Base-by-base conservation (phyloP, 805 yeast genomes). In the Cyberlindnera americana region DNA sequence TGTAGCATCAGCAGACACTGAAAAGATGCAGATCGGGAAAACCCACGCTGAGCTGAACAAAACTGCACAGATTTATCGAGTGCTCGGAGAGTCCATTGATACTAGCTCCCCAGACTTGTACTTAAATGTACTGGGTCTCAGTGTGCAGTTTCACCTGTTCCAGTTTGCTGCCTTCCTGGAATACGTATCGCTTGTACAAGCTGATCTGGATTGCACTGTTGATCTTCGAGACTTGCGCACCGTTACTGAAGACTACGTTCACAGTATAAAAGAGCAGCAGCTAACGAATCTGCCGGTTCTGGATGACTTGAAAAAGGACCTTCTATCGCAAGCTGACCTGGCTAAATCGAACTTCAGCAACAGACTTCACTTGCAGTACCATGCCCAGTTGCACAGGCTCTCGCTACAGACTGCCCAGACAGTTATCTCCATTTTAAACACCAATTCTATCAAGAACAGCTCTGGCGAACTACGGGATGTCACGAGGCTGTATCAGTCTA, bases 261-360 rank as follows among this genome's bases (percentile, higher is more conserved):
- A 43, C 27, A 38, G 26, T 21, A 29, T 44, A 17, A 40, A 41
- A 16, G 52, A 48, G 19, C 40, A 43, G 21, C 44, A 43, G 10
- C 39, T 36, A 10, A 34, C 38, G 21, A 25, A 27, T n/a, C 5
- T 40, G 6, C 45, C 47, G 4, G 19, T 32, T 27, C 15, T 40
- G 9, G 17, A 31, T 1, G 40, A 29, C 2, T 2, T 37, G 7
- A 10, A 19, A 14, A 13, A 5, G 3, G 15, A 11, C 8, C 31
- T 37, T 6, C 14, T 19, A 5, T 18, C 22, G 2, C 35, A 32
- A 19, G 12, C 30, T 8, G 33, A 33, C 7, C 5, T 22, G 2
- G 11, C 16, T 6, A 21, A 19, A 14, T 29, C 39, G 5, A 14
- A 8, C 11, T 23, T 33, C 28, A 18, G n/a, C 6, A 31, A 40